Conservation (phyloP, 106 monocot species). For the Phalaenopsis equestris region DNA sequence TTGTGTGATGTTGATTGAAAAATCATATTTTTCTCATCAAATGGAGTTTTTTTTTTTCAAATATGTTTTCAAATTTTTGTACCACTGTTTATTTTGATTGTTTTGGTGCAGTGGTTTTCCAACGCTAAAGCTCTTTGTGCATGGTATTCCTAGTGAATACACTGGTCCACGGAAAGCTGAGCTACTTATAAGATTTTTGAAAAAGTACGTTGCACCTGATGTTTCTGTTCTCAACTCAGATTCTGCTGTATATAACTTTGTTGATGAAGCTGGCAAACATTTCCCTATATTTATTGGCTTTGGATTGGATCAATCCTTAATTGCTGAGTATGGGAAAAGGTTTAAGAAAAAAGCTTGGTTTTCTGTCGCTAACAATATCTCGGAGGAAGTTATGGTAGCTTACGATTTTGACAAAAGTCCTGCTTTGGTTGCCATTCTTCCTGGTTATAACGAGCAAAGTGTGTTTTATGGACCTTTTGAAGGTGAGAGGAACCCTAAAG, state of each 20-base stretch:
- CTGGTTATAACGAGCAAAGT: constrained; percentile 72
- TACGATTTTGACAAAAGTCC: constrained; percentile 98
- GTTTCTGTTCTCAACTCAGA: constrained; percentile 71
- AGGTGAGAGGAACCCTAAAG: constrained; percentile 39
- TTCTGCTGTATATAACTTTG: constrained; percentile 51
- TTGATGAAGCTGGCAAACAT: constrained; percentile 59
- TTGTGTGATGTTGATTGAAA: neutral
- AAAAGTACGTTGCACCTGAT: constrained; percentile 87
- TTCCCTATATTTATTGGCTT: constrained; percentile 97
- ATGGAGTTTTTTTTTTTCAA: neutral
- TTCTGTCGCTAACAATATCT: constrained; percentile 80
- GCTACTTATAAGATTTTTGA: constrained; percentile 60
- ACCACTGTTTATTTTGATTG: neutral
- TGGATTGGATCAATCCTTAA: constrained; percentile 64
- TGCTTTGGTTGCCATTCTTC: constrained; percentile 74
- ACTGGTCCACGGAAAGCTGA: constrained; percentile 85
- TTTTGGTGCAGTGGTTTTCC: constrained; percentile 75
- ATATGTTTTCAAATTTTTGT: neutral
- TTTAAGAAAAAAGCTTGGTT: constrained; percentile 96
- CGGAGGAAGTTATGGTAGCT: constrained; percentile 78
- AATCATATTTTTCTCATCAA: neutral
- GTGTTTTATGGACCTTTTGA: constrained; percentile 98
- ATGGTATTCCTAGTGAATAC: constrained; percentile 81
- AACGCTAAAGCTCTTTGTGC: constrained; percentile 84
- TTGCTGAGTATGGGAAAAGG: constrained; percentile 47